Evolutionary conservation across 257 asterid species (phyloP), one percentile per base, ranked within the genome.

Genomic region (Apocynum venetum): DNA sequence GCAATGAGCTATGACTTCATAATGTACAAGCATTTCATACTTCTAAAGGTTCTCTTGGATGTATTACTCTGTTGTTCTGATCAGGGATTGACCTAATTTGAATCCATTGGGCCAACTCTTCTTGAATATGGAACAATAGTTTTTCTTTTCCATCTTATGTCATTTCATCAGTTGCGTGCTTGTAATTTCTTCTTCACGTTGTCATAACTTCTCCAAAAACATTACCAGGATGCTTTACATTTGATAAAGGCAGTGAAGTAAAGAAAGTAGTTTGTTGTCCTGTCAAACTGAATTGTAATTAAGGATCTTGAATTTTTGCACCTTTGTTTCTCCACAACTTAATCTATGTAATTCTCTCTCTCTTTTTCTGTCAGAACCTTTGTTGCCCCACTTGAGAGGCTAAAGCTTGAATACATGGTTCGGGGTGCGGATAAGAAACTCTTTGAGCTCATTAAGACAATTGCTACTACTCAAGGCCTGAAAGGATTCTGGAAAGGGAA

Each of bases 401-500:
- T 95, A 77, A 95, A 95, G 89, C 86, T 95, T 90, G 98, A 95
- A 79, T 95, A 95, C 46, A 91, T 95, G 82, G 89, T 95, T 82
- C 96, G 96, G 67, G 97, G 97, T 25, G 99, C 93, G 87, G 91
- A 86, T 82, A 87, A 84, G 80, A 84, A 88, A 81, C 83, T 95
- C 57, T 60, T 76, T 68, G 93, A 87, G 63, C 94, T 95, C 75
- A 75, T 95, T 76, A 84, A 85, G 82, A 81, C 88, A 70, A 95
- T 95, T 80, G 97, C 97, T 48, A 83, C 87, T 49, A 93, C 97
- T 63, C 99, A 95, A 90, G 99, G 99, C 77, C 77, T 93, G 88
- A 86, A 83, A 80, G 99, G 99, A 73, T 95, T 95, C 83, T 95
- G 99, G 99, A 95, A 90, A 78, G 99, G 99, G 11, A 95, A 95